Evolutionary conservation across 2,329 filamentous ascomycete species (phyloP).

Genomic region (Blastomyces gilchristii): DNA sequence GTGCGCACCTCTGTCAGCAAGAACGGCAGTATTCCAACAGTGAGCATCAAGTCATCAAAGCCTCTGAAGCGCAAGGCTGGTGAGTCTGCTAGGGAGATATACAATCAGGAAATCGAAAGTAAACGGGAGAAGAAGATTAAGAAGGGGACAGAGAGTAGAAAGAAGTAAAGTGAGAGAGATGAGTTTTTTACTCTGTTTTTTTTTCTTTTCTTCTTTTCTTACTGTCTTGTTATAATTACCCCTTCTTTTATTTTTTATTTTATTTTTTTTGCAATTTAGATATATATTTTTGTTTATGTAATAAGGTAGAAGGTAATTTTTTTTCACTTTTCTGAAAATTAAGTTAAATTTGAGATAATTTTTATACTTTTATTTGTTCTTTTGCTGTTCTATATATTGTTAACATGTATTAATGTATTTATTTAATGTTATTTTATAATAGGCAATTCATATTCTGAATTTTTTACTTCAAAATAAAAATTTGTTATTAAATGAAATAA

Average conservation of each 20-base stretch:
- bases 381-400: background rate
- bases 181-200: conserved; percentile 2
- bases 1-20: conserved; percentile 46
- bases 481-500: too few relatives aligned
- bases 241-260: too few relatives aligned
- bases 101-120: conserved; percentile 34
- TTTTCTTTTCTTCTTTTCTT: background rate
- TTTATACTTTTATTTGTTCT: background rate
- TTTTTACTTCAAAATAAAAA: too few relatives aligned
- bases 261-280: background rate
- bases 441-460: too few relatives aligned
- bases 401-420: conserved; percentile 4
- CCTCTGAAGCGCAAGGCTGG: conserved; percentile 60
- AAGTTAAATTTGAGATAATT: background rate
- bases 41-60: conserved; percentile 74
- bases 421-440: conserved; percentile 3
- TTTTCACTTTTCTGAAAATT: too few relatives aligned
- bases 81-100: conserved; percentile 43
- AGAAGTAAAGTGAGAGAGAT: conserved; percentile 20
- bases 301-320: background rate
- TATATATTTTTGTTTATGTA: background rate
- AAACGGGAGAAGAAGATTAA: conserved; percentile 38
- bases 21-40: conserved; percentile 45
- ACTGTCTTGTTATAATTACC: background rate
- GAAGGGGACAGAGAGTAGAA: conserved; percentile 35